Percentiles rank a stretch among this genome's conserved stretches.
Conservation (phyloP, 2,329 filamentous ascomycete genomes). For the Exserohilum rostratum region DNA sequence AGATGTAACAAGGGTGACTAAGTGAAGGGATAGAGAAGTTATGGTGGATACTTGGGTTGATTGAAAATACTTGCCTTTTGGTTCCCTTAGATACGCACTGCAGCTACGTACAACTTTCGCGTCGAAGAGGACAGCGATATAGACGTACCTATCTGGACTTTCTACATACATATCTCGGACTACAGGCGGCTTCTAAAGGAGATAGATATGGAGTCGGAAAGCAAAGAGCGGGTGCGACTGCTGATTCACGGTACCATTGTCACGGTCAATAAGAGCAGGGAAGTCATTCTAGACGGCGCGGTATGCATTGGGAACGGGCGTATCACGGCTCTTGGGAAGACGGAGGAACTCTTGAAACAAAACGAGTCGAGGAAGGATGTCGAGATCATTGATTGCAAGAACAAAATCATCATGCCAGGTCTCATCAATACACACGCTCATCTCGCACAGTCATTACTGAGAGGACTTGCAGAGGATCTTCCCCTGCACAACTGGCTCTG, state of each 20-base stretch:
- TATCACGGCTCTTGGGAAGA: constrained; percentile 55
- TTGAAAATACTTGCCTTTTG: no score
- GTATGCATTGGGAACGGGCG: constrained; percentile 50
- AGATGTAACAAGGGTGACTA: no score
- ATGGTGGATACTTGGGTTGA: no score
- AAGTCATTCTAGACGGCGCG: constrained; percentile 56
- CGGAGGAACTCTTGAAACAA: constrained; percentile 31
- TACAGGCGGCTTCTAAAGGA: no score
- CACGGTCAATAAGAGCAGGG: constrained; percentile 55
- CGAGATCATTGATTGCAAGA: constrained; percentile 32
- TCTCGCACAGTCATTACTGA: constrained; percentile 44
- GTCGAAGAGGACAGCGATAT: no score
- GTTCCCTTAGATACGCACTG: no score
- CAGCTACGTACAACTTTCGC: no score
- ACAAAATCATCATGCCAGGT: constrained; percentile 46
- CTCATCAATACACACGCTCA: constrained; percentile 48
- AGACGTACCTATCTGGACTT: no score
- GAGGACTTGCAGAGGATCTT: constrained; percentile 38
- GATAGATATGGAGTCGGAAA: not conserved
- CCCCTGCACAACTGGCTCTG: constrained; percentile 37
- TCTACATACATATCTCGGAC: no score
- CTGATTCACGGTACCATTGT: constrained; percentile 60
- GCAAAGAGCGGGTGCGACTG: constrained; percentile 28
- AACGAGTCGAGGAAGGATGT: constrained; percentile 2
- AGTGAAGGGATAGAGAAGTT: not conserved